phyloP scores from a whole-genome alignment of 352 stramenopile genomes.

The Globisporangium megalacanthum region DNA sequence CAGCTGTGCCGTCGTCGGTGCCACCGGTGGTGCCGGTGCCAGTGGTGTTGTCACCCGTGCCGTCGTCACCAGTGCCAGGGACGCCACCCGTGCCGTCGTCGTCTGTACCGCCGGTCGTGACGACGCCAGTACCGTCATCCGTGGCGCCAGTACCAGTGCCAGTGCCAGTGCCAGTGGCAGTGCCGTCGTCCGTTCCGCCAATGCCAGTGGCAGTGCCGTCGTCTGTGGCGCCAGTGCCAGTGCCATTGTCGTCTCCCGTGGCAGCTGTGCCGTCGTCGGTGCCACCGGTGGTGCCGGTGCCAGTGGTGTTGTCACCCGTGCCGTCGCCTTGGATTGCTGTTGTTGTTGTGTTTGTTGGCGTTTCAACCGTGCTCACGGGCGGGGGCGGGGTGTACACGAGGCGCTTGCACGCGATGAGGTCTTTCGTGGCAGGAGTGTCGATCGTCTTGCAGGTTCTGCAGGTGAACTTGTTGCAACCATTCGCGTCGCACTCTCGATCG shows the following conservation, averaged over 20 bases:
- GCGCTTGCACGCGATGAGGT: neutral
- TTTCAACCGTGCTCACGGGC: no score
- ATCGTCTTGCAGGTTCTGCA: neutral
- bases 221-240: neutral
- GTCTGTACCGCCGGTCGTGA: neutral
- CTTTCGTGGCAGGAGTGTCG: neutral
- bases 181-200: neutral
- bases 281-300: no score
- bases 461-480: slow-evolving; percentile 1
- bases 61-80: neutral
- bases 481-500: neutral
- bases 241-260: neutral
- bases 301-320: no score
- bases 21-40: no score
- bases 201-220: neutral
- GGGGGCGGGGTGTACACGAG: neutral
- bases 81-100: neutral
- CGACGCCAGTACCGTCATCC: neutral
- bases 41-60: no score
- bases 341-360: neutral
- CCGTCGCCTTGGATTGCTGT: neutral
- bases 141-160: neutral
- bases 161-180: neutral
- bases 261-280: no score
- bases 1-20: no score